Percentiles rank a stretch among this genome's conserved stretches.
Conservation (phyloP, 371 early-diverging fungal genomes). For the Choanephora cucurbitarum region DNA sequence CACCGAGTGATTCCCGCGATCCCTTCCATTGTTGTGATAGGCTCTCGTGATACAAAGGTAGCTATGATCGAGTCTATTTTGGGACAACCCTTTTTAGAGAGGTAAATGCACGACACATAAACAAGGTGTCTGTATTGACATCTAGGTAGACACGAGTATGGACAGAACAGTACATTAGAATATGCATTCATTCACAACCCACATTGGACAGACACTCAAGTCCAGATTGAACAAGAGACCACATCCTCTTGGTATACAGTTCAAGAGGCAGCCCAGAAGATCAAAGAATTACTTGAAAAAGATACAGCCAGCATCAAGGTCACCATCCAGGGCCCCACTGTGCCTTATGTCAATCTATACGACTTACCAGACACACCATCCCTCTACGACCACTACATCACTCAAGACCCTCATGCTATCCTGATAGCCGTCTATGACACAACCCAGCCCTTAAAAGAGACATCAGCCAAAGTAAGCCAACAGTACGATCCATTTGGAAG, state of each 20-base stretch:
- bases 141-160: background rate
- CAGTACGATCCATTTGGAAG: conserved; percentile 91
- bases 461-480: conserved; percentile 30
- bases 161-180: conserved; percentile 5
- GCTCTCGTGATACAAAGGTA: conserved; percentile 78
- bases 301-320: conserved; percentile 78
- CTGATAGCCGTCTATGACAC: conserved; percentile 14
- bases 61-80: conserved; percentile 98
- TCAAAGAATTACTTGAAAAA: background rate
- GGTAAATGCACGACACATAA: no score
- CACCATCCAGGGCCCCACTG: conserved; percentile 85
- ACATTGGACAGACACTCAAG: conserved; percentile 5
- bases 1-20: conserved; percentile 73
- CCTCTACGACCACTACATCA: conserved; percentile 51
- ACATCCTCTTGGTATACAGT: background rate
- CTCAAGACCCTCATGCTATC: background rate
- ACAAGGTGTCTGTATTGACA: no score
- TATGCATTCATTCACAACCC: conserved; percentile 10
- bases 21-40: conserved; percentile 97
- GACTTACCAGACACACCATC: conserved; percentile 98
- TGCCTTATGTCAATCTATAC: conserved; percentile 94
- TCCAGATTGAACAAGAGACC: conserved; percentile 2
- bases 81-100: conserved; percentile 95
- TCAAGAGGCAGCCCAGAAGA: background rate
- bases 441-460: background rate